Base-by-base conservation (phyloP, 768 basidiomycete species). In the Boletellus ananiceps region DNA sequence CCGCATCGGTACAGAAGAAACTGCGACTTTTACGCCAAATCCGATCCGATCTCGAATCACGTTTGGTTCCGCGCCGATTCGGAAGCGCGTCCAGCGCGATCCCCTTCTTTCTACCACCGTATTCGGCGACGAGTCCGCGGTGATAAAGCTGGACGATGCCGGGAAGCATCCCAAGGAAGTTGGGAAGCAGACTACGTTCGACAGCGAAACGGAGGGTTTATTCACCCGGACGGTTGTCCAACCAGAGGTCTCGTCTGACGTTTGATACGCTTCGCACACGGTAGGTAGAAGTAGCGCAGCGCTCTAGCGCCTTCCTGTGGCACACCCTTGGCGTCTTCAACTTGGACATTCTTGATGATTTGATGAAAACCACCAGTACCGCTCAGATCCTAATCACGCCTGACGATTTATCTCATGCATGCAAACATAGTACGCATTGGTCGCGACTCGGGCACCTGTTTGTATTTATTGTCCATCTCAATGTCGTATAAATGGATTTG, bases 1-100 rank as follows among this genome's bases (percentile, higher is more conserved):
- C 43, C 49, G 49, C 49, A 50, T 50, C 23, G 37, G 37, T 7
- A 21, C 49, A 2, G 49, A 50, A 16, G 49, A 50, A 6, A 16
- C 36, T 3, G 27, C 36, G 4, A 27, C 16, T 12, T 36, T 46
- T 14, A 33, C 16, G 16, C 44, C 36, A 2, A 37, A 38, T 3
- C n/a, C 27, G 6, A 25, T 46, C 36, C 29, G 14, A 19, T 38
- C 44, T 16, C 13, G 7, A 8, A 5, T 37, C 25, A 46, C 44
- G 1, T 46, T 46, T 16, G 44, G 44, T 6, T 37, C 44, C 6
- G 11, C 12, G 27, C 44, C 44, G 2, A 19, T 31, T 23, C 44
- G 35, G n/a, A 46, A 36, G 12, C 12, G 25, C 0, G 21, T 3
- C 5, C 44, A 45, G 4, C 11, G 23, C 27, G 44, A 38, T 19